phyloP scores from a whole-genome alignment of 2,329 filamentous ascomycete genomes.

The Beauveria caledonica region DNA sequence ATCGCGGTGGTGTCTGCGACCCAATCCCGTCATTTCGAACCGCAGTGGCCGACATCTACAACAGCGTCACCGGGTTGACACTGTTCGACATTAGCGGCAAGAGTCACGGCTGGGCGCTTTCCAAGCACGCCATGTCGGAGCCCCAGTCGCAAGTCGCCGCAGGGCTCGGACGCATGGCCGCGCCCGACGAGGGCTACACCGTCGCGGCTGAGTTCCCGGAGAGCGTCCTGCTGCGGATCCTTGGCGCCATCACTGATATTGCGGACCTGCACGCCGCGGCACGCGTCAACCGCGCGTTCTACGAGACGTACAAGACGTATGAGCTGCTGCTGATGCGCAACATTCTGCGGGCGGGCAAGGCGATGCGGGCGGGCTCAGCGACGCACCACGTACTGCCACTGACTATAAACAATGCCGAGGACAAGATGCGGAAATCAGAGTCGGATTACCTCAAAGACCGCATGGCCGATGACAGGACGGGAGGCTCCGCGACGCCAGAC shows the following conservation, averaged over 20 bases:
- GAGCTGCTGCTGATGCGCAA: conserved; percentile 32
- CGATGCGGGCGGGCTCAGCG: conserved; percentile 15
- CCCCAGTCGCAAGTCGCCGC: conserved; percentile 26
- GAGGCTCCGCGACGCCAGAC: conserved; percentile 24
- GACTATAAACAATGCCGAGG: conserved; percentile 22
- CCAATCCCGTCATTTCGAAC: conserved; percentile 38
- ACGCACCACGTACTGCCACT: conserved; percentile 16
- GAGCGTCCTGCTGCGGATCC: conserved; percentile 30
- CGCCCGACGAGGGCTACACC: conserved; percentile 22
- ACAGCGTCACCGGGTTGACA: conserved; percentile 41
- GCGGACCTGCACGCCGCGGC: conserved; percentile 36
- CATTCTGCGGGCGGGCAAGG: conserved; percentile 24
- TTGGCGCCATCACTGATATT: conserved; percentile 31
- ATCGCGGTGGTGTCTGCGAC: conserved; percentile 39
- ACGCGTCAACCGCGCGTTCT: conserved; percentile 34
- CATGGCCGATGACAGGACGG: conserved; percentile 18
- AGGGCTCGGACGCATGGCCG: conserved; percentile 25
- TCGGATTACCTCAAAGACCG: conserved; percentile 23
- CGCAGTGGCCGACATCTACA: conserved; percentile 42
- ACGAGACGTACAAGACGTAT: conserved; percentile 36
- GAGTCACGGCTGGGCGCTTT: conserved; percentile 42
- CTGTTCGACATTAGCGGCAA: conserved; percentile 40
- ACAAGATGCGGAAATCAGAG: conserved; percentile 26
- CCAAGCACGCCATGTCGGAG: conserved; percentile 28
- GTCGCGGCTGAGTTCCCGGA: conserved; percentile 28